Evolutionary conservation across 129 eudicot species (phyloP), one percentile per base, ranked within the genome.

Genomic region (Solidago caesia): DNA sequence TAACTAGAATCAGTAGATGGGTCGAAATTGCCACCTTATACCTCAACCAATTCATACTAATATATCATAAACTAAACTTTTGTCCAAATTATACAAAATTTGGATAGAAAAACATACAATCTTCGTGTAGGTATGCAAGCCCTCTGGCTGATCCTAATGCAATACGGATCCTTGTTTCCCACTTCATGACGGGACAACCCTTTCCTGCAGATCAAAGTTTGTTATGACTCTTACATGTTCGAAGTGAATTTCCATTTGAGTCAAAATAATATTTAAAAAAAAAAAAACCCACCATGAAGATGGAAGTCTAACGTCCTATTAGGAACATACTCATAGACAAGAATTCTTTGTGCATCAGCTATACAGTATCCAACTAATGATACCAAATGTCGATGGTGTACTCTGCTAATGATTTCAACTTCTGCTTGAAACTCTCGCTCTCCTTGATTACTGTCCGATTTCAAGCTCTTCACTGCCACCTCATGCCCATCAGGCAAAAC

Each of bases 111-210:
- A 26, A 4, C 82, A 14, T 84, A 92, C 97, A 92, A 70, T 92
- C 97, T 87, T 89, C 96, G 51, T 92, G 96, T 67, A 92, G 88
- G 64, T 92, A 92, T 33, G 90, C 96, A 21, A 92, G 89, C 70
- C 96, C 97, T 73, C 86, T 92, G n/a, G 97, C 97, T 55, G 96
- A 85, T 67, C 97, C 97, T 47, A 82, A 53, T 3, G 97, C 94
- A 63, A 92, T 92, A 6, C 86, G 85, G 47, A 89, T 79, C 83
- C 96, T 87, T 49, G 81, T 75, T 33, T 76, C 60, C 87, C 92
- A 92, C 13, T 87, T 87, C 89, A 92, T 82, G 48, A 80, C 87
- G 0, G 89, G 89, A 27, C 63, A 68, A 46, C 85, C 85, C 64
- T 84, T 85, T 55, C 90, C 97, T 92, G 83, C 80, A 77, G 57